Evolutionary conservation across 2,329 filamentous ascomycete genomes (phyloP), one percentile per base, ranked within the genome.

Genomic region (Neocucurbitaria cava): DNA sequence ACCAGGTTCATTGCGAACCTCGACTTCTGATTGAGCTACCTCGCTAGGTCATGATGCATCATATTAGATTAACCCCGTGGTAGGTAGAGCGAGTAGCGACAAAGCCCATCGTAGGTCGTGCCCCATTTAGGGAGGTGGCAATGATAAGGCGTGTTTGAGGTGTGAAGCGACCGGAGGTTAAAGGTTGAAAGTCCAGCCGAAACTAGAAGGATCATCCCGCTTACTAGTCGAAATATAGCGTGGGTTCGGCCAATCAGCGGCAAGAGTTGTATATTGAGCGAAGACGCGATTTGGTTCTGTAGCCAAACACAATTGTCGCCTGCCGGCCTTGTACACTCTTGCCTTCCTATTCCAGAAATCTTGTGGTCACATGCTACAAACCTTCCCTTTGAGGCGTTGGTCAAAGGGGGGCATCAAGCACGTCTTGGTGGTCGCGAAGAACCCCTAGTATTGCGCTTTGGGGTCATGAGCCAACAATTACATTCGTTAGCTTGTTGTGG

Each of bases 41-140:
- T 43, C 24, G 41, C n/a, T n/a, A 13, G 31, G 41, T 30, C 24
- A 15, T 35, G 18, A 26, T 30, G 13, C 23, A 26, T 17, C 39
- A 43, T 15, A 30, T 17, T 43, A 43, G 23, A 43, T 43, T 43
- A 43, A 43, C 7, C 41, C n/a, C 17, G 24, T 17, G 30, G 41
- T 30, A 30, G 20, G 23, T 11, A 17, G 24, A 18, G 41, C 36
- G 36, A 35, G 17, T 21, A 21, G 43, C 30, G 7, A 35, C 18
- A 18, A 10, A 28, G 26, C 2, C 7, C 26, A 33, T 21, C 38
- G 36, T 42, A 42, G 49, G 50, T 20, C 40, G 55, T 49, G 46
- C 28, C 58, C 59, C 38, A 41, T 57, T 61, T 53, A 60, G 62
- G 64, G 56, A 67, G 62, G 61, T 67, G 62, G 51, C 52, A 56